Percentiles rank a stretch among this genome's conserved stretches.
phyloP scores from a whole-genome alignment of 163 green algal species.

The Volvox carteri region DNA sequence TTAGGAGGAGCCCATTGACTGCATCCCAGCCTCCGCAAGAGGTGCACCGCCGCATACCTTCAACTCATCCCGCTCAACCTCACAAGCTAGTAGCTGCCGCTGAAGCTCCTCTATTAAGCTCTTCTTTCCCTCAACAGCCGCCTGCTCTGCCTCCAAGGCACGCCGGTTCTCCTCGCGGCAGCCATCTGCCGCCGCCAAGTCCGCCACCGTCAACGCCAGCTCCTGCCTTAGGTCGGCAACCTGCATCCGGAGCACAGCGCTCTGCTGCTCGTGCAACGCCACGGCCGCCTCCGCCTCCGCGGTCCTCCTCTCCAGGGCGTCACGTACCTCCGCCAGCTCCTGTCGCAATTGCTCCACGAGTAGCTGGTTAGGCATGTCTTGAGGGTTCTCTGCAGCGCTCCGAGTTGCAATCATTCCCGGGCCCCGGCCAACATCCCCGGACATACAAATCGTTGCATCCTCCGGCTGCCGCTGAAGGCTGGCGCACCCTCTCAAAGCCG shows the following conservation, averaged over 20 bases:
- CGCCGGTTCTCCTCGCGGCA: not conserved
- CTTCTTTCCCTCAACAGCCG: not conserved
- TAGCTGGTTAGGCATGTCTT: not conserved
- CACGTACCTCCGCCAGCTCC: not conserved
- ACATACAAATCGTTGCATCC: not conserved
- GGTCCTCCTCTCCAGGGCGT: not conserved
- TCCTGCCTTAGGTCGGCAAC: constrained; percentile 15
- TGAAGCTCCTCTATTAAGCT: not conserved
- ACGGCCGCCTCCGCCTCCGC: constrained; percentile 16
- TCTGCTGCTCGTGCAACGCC: constrained; percentile 18
- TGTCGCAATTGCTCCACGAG: constrained; percentile 3
- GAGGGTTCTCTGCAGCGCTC: not conserved
- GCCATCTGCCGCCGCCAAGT: not conserved
- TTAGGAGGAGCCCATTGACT: no score
- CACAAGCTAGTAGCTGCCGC: not conserved
- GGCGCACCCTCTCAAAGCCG: not conserved
- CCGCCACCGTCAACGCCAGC: not conserved
- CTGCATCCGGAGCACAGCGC: not conserved
- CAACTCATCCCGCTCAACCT: not conserved
- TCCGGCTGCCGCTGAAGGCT: constrained; percentile 9
- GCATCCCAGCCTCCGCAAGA: not conserved
- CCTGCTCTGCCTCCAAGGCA: not conserved
- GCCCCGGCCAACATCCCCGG: not conserved
- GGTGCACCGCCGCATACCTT: not conserved
- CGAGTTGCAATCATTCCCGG: no score